A percentile compares a stretch with the other conserved stretches of the same genome.
Evolutionary conservation across 2,329 filamentous ascomycete genomes (phyloP).

Genomic region (Penicillium sp.): DNA sequence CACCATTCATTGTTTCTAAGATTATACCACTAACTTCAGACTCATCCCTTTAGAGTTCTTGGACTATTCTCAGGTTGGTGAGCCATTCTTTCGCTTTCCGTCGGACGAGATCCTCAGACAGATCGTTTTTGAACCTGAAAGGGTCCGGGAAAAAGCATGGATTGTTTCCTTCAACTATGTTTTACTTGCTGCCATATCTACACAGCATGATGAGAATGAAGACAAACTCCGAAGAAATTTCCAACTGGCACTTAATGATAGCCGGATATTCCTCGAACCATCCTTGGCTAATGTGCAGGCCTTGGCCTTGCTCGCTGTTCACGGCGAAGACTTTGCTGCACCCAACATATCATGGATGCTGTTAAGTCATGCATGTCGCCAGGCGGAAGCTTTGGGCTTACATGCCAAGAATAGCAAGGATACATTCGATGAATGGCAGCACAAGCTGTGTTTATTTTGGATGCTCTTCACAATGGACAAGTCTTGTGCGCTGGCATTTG

Average conservation of each 20-base stretch:
- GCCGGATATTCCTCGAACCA: conserved; percentile 15
- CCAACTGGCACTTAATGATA: conserved; percentile 12
- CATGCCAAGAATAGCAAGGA: neutral
- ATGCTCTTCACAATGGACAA: conserved; percentile 14
- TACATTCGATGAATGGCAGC: neutral
- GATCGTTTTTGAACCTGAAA: conserved; percentile 14
- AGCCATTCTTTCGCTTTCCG: conserved; percentile 1
- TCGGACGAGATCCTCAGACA: conserved; percentile 1
- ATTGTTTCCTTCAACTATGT: conserved; percentile 16
- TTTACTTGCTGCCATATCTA: conserved; percentile 5
- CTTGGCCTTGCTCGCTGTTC: conserved; percentile 8
- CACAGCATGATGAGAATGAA: neutral
- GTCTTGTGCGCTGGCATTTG: conserved; percentile 17
- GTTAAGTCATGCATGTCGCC: conserved; percentile 14
- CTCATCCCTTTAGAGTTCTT: neutral
- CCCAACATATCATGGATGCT: conserved; percentile 18
- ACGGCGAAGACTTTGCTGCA: conserved; percentile 16
- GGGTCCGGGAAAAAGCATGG: conserved; percentile 12
- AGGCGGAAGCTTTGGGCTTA: conserved; percentile 13
- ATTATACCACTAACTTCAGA: neutral
- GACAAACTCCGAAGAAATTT: conserved; percentile 4
- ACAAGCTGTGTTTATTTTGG: conserved; percentile 15
- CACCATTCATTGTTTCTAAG: neutral
- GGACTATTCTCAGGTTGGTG: neutral
- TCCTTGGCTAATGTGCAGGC: conserved; percentile 9